Percentiles rank a stretch among this genome's conserved stretches.
Conservation (phyloP, 805 yeast genomes). For the Barnettozyma siamensis region DNA sequence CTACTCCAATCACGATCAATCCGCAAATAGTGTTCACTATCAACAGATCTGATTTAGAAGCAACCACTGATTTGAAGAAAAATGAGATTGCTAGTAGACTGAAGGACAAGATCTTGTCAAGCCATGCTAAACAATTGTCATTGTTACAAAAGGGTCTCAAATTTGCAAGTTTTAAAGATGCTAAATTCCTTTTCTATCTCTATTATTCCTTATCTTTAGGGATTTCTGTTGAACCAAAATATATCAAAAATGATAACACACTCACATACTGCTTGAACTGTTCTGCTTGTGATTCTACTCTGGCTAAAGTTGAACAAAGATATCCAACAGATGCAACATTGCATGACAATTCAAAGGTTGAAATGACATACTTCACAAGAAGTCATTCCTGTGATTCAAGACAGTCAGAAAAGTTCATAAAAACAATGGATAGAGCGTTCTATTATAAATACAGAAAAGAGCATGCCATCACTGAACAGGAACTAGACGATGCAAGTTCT, state of each 20-base stretch:
- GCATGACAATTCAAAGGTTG: not conserved
- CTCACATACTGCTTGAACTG: not conserved
- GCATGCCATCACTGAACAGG: too few species aligned
- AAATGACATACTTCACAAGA: not conserved
- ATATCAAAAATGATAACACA: not conserved
- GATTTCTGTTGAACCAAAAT: not conserved
- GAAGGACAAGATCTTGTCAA: not conserved
- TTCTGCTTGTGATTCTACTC: not conserved
- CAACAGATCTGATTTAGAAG: too few species aligned
- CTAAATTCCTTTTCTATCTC: not conserved
- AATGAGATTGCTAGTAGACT: not conserved
- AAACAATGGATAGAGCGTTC: not conserved
- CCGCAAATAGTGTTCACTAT: too few species aligned
- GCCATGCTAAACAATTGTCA: not conserved
- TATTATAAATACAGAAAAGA: too few species aligned
- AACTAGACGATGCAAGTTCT: not conserved
- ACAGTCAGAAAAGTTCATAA: not conserved
- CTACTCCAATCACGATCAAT: too few species aligned
- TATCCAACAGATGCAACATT: not conserved
- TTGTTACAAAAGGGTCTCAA: not conserved
- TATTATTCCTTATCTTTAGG: not conserved
- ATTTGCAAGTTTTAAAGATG: not conserved
- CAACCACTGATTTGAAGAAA: too few species aligned
- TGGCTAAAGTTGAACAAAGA: not conserved
- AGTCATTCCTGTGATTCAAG: not conserved